Evolutionary conservation across 352 stramenopile species (phyloP).

Genomic region (Globisporangium paroecandrum): DNA sequence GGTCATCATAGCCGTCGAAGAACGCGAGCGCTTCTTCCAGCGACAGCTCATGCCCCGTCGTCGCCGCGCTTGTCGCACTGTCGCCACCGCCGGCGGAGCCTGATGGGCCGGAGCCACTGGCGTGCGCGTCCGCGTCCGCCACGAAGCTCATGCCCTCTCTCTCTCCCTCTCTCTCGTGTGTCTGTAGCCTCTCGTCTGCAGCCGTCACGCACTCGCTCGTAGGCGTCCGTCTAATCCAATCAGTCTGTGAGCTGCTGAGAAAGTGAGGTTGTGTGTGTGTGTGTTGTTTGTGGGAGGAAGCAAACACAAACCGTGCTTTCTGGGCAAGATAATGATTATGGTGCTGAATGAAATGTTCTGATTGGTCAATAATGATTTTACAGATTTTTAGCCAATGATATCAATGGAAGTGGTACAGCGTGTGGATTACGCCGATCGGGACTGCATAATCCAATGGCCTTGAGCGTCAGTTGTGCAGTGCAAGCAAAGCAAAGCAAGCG

Average conservation of each 20-base stretch:
- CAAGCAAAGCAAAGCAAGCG: not conserved
- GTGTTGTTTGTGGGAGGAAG: not conserved
- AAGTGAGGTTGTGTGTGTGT: not conserved
- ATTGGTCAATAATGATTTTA: not conserved
- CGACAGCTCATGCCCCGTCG: constrained; percentile 10
- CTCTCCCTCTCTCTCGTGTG: not conserved
- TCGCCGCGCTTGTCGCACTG: not conserved
- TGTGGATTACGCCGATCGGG: not conserved
- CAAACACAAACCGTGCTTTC: not conserved
- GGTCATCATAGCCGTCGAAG: constrained; percentile 20
- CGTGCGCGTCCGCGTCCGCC: constrained; percentile 1
- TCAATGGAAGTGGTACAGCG: not conserved
- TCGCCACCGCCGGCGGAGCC: not conserved
- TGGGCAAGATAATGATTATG: constrained; percentile 2
- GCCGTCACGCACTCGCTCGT: too few relatives aligned
- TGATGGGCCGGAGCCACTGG: not conserved
- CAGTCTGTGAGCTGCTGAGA: not conserved
- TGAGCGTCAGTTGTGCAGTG: not conserved
- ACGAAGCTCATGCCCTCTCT: constrained; percentile 9
- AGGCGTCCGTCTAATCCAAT: not conserved
- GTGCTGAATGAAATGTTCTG: not conserved
- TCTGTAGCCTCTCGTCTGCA: not conserved
- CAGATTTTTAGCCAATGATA: not conserved
- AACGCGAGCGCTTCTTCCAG: constrained; percentile 22
- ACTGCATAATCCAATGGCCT: not conserved